A percentile compares a stretch with the other conserved stretches of the same genome.
These are phyloP conservation scores for Candida peoriensis DNA, from an alignment of 805 yeast species.

Conservation along the genomic window DNA sequence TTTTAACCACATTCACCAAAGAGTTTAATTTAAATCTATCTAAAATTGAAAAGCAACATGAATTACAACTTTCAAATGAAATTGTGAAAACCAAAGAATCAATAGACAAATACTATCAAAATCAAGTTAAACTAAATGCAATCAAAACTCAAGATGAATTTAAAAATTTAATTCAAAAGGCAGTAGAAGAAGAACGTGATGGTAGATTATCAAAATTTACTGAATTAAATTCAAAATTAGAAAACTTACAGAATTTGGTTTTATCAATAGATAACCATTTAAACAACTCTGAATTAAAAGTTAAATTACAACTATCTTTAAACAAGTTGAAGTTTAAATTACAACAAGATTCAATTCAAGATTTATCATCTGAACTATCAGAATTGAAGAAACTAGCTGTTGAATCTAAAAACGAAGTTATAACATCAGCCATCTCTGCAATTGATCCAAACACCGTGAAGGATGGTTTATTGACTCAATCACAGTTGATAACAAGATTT, in stretches of 20 bases:
- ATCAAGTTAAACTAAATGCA: slow-evolving; percentile 62
- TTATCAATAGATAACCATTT: slow-evolving; percentile 33
- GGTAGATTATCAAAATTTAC: slow-evolving; percentile 70
- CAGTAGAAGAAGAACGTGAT: slow-evolving; percentile 69
- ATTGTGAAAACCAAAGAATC: slow-evolving; percentile 62
- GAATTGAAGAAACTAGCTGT: slow-evolving; percentile 29
- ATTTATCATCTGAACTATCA: slow-evolving; percentile 22
- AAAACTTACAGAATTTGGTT: slow-evolving; percentile 51
- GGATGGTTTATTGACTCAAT: slow-evolving; percentile 48
- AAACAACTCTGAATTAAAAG: slow-evolving; percentile 33
- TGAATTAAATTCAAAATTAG: slow-evolving; percentile 50
- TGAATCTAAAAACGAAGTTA: slow-evolving; percentile 41
- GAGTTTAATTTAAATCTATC: slow-evolving; percentile 61
- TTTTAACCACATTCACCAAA: slow-evolving; percentile 52
- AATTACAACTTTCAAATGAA: slow-evolving; percentile 54
- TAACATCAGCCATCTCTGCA: slow-evolving; percentile 40
- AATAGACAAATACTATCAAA: slow-evolving; percentile 66
- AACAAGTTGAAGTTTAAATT: slow-evolving; percentile 38
- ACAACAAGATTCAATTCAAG: slow-evolving; percentile 32
- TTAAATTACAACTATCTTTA: slow-evolving; percentile 39
- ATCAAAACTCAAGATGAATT: slow-evolving; percentile 66
- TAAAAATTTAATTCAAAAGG: slow-evolving; percentile 48
- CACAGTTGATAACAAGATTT: slow-evolving; percentile 31
- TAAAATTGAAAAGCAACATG: slow-evolving; percentile 55
- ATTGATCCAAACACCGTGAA: slow-evolving; percentile 40